A percentile compares a stretch with the other conserved stretches of the same genome.
These are phyloP conservation scores for Stephania yunnanensis DNA, from an alignment of 164 flowering plant genomes.

Conservation along the genomic window DNA sequence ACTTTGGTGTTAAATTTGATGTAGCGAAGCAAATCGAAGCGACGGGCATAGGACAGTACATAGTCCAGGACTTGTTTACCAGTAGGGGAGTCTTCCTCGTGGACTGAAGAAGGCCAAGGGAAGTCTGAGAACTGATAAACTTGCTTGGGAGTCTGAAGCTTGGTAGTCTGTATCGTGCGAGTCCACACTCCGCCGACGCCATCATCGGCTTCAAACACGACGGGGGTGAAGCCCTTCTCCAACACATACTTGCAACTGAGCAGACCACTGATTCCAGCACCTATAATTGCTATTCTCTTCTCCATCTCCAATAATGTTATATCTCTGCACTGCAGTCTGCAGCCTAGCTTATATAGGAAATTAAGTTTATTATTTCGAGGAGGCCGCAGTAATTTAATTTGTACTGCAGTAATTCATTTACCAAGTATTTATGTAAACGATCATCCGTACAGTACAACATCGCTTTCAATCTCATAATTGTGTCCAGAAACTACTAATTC, in stretches of 20 bases:
- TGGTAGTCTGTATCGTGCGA: slow-evolving; percentile 39
- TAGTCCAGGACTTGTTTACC: slow-evolving; percentile 41
- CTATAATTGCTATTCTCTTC: slow-evolving; percentile 46
- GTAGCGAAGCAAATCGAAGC: slow-evolving; percentile 26
- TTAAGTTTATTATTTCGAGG: no score
- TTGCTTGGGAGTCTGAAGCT: slow-evolving; percentile 46
- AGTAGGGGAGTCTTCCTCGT: slow-evolving; percentile 31
- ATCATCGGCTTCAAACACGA: slow-evolving; percentile 27
- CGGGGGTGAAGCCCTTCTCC: slow-evolving; percentile 42
- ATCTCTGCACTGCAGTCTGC: no score
- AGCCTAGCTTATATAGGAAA: no score
- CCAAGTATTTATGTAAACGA: no score
- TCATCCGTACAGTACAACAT: no score
- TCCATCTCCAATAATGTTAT: slow-evolving; percentile 18
- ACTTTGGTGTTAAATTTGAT: slow-evolving; percentile 37
- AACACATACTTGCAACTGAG: slow-evolving; percentile 53
- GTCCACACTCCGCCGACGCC: slow-evolving; percentile 35
- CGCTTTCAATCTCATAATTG: no score
- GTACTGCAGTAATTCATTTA: no score
- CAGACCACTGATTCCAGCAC: slow-evolving; percentile 70
- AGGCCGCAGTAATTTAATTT: no score
- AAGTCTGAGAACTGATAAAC: slow-evolving; percentile 57
- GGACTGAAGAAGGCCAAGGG: slow-evolving; percentile 52
- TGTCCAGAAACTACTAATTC: no score
- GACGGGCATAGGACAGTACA: slow-evolving; percentile 35